A percentile compares a stretch with the other conserved stretches of the same genome.
These are phyloP conservation scores for Harrya chromipes DNA, from an alignment of 768 basidiomycete genomes.

Conservation along the genomic window DNA sequence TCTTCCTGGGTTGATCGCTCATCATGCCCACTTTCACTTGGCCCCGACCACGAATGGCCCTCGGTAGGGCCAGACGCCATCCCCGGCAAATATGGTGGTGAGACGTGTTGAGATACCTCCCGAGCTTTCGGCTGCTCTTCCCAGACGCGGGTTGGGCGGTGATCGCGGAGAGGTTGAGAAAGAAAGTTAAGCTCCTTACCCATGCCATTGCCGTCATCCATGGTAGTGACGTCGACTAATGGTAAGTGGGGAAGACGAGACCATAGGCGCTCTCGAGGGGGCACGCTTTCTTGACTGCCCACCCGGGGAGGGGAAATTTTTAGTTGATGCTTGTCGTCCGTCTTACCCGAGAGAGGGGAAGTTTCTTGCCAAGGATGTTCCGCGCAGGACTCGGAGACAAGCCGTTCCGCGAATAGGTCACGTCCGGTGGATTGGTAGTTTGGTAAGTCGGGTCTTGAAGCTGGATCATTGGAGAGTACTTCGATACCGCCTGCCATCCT, in stretches of 20 bases:
- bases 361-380: conserved; percentile 14
- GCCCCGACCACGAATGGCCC: neutral
- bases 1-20: neutral
- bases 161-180: conserved; percentile 8
- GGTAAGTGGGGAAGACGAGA: conserved; percentile 5
- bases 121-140: conserved; percentile 16
- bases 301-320: neutral
- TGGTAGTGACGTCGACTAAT: neutral
- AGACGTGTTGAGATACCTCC: conserved; percentile 13
- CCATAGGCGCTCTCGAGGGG: conserved; percentile 5
- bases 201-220: neutral
- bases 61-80: neutral
- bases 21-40: neutral
- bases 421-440: conserved; percentile 15
- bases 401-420: conserved; percentile 13
- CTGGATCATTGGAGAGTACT: conserved; percentile 16
- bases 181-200: neutral
- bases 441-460: conserved; percentile 11
- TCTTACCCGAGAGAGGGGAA: conserved; percentile 7
- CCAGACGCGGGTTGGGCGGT: conserved; percentile 28
- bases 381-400: conserved; percentile 5
- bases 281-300: conserved; percentile 5
- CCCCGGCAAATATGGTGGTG: conserved; percentile 4
- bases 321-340: conserved; percentile 5
- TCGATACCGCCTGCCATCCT: conserved; percentile 30